Evolutionary conservation across 2,329 filamentous ascomycete genomes (phyloP), one percentile per base, ranked within the genome.

Genomic region (Cordyceps cicadae): DNA sequence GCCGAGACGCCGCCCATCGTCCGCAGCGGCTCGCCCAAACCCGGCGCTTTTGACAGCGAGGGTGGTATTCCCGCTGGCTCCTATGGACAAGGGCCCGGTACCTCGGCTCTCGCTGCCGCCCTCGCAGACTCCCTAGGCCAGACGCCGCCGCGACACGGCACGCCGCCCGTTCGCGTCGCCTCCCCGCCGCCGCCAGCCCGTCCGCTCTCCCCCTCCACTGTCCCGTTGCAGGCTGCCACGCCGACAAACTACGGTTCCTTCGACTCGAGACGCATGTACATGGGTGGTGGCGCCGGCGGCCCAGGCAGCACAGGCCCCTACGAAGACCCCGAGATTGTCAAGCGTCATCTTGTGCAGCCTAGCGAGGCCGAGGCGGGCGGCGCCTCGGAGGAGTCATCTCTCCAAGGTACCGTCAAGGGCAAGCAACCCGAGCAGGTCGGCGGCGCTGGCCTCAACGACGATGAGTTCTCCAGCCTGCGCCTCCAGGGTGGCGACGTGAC

Each of bases 401-500:
- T 71, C 63, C 70, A 75, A 48, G 79, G 80, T 50, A 71, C 71
- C 24, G 66, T 68, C 54, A 85, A 85, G 67, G 83, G 82, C 26
- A 85, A 85, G 69, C 81, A 82, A 64, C 70, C 75, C 2, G 78
- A 72, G 54, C n/a, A 56, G 26, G 74, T 77, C 24, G 66, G 67
- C 48, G 71, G 43, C 46, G 65, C 68, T 0, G 74, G 74, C n/a
- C 69, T 68, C 67, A 81, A 85, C 63, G 85, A 87, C 6, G 89
- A 94, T 62, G 90, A 96, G 69, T 99, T 99, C 72, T 97, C 92
- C 34, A 97, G 94, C 74, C 75, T 99, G 71, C 87, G 87, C 70
- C 78, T 99, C 52, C 95, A 97, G 71, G 94, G 94, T 63, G 94
- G 94, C 64, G 94, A 99, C 71, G 88, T 97, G 61, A 97, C 93